A percentile compares a stretch with the other conserved stretches of the same genome.
Evolutionary conservation across 2,329 filamentous ascomycete species (phyloP).

Genomic region (Sclerotinia nivalis): DNA sequence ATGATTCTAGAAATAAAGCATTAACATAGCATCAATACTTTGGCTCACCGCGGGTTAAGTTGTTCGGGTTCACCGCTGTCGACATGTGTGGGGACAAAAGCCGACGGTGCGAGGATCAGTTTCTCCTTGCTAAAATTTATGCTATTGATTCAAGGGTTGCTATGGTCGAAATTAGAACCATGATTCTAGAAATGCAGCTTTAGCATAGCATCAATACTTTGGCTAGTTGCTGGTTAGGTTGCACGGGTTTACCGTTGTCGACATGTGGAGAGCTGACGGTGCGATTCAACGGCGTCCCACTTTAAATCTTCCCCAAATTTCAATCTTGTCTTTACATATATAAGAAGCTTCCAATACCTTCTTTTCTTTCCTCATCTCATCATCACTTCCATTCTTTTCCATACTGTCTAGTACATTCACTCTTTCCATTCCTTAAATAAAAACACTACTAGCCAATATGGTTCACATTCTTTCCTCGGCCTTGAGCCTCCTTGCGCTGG

Average conservation of each 20-base stretch:
- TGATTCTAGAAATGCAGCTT: background rate
- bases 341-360: conserved; percentile 2
- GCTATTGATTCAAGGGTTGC: background rate
- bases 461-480: conserved; percentile 32
- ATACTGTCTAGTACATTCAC: conserved; percentile 14
- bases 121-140: background rate
- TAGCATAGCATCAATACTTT: background rate
- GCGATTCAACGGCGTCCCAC: conserved; percentile 1
- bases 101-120: background rate
- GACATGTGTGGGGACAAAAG: no score
- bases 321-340: conserved; percentile 5
- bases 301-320: background rate
- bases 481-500: conserved; percentile 29
- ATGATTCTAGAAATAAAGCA: background rate
- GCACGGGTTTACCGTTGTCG: background rate
- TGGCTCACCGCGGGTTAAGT: no score
- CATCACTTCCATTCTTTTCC: conserved; percentile 15
- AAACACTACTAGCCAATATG: conserved; percentile 29
- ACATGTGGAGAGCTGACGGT: background rate
- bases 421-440: conserved; percentile 15
- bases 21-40: background rate
- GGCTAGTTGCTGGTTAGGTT: background rate
- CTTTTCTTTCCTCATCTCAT: conserved; percentile 11
- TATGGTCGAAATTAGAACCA: background rate
- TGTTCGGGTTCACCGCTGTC: no score